Percentiles rank a stretch among this genome's conserved stretches.
These are phyloP conservation scores for Podila clonocystis DNA, from an alignment of 192 early-diverging fungal genomes.

Conservation along the genomic window DNA sequence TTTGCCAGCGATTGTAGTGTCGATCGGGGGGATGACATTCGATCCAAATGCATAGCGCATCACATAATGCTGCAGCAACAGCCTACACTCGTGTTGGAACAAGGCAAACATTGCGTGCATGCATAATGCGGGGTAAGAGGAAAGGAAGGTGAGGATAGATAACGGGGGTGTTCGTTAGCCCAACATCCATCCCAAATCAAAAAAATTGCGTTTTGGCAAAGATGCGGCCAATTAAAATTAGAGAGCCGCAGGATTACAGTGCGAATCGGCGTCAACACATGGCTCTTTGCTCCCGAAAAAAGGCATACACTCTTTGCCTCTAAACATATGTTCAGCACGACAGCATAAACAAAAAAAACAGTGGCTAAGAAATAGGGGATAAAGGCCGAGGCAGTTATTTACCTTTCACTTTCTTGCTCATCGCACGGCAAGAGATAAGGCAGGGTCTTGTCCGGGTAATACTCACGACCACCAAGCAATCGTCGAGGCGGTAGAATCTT, in stretches of 20 bases:
- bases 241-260: too few relatives aligned
- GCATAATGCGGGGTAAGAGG: too few relatives aligned
- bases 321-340: too few relatives aligned
- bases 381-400: slow-evolving; percentile 8
- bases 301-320: too few relatives aligned
- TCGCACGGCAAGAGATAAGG: slow-evolving; percentile 50
- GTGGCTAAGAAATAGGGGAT: background rate
- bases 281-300: too few relatives aligned
- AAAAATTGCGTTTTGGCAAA: too few relatives aligned
- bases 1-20: slow-evolving; percentile 19
- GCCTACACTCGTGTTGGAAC: background rate
- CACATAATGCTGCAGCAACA: slow-evolving; percentile 46
- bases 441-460: slow-evolving; percentile 41
- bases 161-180: background rate
- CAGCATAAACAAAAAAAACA: background rate
- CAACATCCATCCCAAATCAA: too few relatives aligned
- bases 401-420: slow-evolving; percentile 47
- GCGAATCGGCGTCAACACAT: too few relatives aligned
- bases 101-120: too few relatives aligned
- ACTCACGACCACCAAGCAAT: slow-evolving; percentile 35
- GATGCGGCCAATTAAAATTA: too few relatives aligned
- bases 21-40: slow-evolving; percentile 39
- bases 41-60: slow-evolving; percentile 43
- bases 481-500: slow-evolving; percentile 39
- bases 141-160: slow-evolving; percentile 23